phyloP scores from a whole-genome alignment of 345 rosid genomes.

The Hibiscus tridactylites region DNA sequence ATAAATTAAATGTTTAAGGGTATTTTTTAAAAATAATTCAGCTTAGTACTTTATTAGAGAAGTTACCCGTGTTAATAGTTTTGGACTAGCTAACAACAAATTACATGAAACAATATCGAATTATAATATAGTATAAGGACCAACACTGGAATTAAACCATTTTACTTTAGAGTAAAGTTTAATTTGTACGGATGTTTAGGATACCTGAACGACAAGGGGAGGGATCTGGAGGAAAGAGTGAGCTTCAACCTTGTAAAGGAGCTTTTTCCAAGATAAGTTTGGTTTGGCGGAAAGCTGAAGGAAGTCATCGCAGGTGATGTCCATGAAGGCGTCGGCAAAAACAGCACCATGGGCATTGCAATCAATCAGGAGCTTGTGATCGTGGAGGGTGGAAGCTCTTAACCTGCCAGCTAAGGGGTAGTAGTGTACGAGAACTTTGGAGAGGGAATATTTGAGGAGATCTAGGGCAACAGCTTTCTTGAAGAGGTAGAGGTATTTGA shows the following conservation, averaged over 20 bases:
- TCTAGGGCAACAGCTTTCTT: constrained; percentile 29
- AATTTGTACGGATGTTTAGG: neutral
- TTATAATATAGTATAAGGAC: neutral
- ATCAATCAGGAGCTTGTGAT: constrained; percentile 57
- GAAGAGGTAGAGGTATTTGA: constrained; percentile 80
- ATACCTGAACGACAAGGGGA: constrained; percentile 87
- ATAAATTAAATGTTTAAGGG: too few species aligned
- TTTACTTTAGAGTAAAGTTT: neutral
- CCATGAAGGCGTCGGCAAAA: constrained; percentile 81
- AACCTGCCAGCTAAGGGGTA: constrained; percentile 89
- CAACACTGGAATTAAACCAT: neutral
- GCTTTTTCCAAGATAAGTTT: constrained; percentile 84
- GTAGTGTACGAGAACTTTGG: constrained; percentile 64
- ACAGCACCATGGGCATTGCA: constrained; percentile 80
- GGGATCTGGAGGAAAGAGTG: constrained; percentile 67
- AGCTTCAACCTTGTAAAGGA: constrained; percentile 55
- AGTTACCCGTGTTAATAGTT: too few species aligned
- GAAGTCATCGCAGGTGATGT: constrained; percentile 51
- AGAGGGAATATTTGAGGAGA: constrained; percentile 50
- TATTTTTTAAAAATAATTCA: too few species aligned
- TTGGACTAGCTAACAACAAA: too few species aligned
- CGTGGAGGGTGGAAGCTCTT: constrained; percentile 22
- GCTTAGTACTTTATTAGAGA: too few species aligned
- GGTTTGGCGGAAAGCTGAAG: constrained; percentile 50
- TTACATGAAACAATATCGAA: too few species aligned